Conservation (phyloP, 106 monocot species). For the Dendrobium nobile region DNA sequence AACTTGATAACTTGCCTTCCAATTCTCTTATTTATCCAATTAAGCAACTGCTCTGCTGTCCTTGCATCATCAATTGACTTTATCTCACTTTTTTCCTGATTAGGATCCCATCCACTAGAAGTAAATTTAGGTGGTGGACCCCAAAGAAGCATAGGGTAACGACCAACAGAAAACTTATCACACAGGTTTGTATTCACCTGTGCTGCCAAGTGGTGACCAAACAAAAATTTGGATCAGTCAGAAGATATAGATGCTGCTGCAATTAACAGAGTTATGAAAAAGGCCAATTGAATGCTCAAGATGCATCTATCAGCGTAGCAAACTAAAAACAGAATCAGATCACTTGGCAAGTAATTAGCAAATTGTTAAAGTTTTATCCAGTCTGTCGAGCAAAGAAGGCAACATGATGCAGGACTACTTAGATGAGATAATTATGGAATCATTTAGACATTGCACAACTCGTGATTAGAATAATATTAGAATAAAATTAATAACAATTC, state of each 20-base stretch:
- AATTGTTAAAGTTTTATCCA: not conserved
- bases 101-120: conserved; percentile 49
- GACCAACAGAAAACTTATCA: conserved; percentile 64
- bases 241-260: not conserved
- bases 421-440: no score
- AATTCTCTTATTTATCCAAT: conserved; percentile 85
- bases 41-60: conserved; percentile 71
- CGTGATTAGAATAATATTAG: no score
- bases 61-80: conserved; percentile 64
- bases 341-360: not conserved
- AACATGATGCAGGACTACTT: no score
- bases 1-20: conserved; percentile 45
- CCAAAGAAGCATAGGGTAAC: conserved; percentile 85
- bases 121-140: conserved; percentile 65
- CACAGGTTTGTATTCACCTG: conserved; percentile 87
- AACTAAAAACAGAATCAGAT: not conserved
- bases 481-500: no score
- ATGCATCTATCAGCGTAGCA: not conserved
- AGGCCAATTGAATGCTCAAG: not conserved
- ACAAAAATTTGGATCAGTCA: not conserved
- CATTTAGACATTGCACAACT: no score
- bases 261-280: not conserved
- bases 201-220: conserved; percentile 39
- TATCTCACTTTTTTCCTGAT: conserved; percentile 64
- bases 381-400: not conserved